These are phyloP conservation scores for Rhizopogon salebrosus DNA, from an alignment of 768 basidiomycete genomes.

Conservation along the genomic window DNA sequence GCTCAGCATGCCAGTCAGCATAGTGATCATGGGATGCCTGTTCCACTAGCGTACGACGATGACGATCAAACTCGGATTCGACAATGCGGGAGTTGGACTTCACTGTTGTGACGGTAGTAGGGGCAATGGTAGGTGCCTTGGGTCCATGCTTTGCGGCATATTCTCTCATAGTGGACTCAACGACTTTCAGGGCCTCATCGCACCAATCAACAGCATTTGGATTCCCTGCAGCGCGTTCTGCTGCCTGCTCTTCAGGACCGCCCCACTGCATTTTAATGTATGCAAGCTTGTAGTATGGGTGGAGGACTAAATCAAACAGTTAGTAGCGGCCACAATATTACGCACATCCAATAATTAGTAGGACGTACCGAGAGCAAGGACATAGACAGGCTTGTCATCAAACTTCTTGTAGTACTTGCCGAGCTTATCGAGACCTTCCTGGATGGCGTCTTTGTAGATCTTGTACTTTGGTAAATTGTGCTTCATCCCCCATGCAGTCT, in stretches of 20 bases:
- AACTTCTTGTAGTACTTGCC: conserved; percentile 17
- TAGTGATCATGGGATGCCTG: not conserved
- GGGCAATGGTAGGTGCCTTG: not conserved
- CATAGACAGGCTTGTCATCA: conserved; percentile 10
- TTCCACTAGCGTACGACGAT: not conserved
- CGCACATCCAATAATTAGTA: not conserved
- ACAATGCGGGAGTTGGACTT: not conserved
- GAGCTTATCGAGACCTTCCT: conserved; percentile 19
- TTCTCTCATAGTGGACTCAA: conserved; percentile 5
- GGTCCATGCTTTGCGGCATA: not conserved
- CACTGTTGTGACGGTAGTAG: not conserved
- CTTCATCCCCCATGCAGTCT: conserved; percentile 24
- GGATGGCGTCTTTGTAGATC: conserved; percentile 15
- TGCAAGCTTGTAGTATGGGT: conserved; percentile 27
- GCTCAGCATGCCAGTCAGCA: not conserved
- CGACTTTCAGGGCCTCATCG: conserved; percentile 7
- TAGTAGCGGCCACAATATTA: not conserved
- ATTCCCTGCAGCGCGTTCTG: conserved; percentile 5
- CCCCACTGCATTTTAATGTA: conserved; percentile 25
- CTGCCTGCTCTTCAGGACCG: conserved; percentile 18
- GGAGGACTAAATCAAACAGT: conserved; percentile 13
- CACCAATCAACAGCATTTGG: conserved; percentile 11
- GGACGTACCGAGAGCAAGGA: conserved; percentile 23
- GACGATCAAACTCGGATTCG: not conserved
- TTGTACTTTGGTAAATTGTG: not conserved